These are phyloP conservation scores for Bisporella sp. DNA, from an alignment of 2,329 filamentous ascomycete species.

Conservation along the genomic window DNA sequence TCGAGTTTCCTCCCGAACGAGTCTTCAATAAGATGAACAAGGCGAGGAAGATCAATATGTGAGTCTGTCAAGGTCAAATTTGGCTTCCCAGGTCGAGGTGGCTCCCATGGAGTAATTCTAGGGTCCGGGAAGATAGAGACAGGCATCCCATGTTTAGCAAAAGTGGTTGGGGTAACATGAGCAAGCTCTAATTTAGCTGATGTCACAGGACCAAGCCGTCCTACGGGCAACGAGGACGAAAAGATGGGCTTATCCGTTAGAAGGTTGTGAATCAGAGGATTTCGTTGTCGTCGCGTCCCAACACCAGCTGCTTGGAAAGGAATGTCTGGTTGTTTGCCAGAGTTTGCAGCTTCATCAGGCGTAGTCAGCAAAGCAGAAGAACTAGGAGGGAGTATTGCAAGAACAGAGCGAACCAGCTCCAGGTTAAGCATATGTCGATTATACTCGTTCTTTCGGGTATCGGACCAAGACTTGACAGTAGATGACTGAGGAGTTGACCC, in stretches of 20 bases:
- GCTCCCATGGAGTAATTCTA: slow-evolving; percentile 56
- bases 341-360: slow-evolving; percentile 67
- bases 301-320: slow-evolving; percentile 30
- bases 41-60: slow-evolving; percentile 72
- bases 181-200: slow-evolving; percentile 12
- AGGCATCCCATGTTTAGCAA: slow-evolving; percentile 87
- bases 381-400: slow-evolving; percentile 72
- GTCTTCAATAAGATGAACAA: slow-evolving; percentile 86
- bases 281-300: slow-evolving; percentile 52
- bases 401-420: slow-evolving; percentile 58
- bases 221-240: slow-evolving; percentile 80
- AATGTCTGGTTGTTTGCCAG: slow-evolving; percentile 24
- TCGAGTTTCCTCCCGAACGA: slow-evolving; percentile 85
- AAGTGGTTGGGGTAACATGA: slow-evolving; percentile 54
- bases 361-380: slow-evolving; percentile 88
- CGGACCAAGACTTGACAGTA: not conserved
- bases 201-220: slow-evolving; percentile 42
- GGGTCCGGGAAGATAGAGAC: slow-evolving; percentile 76
- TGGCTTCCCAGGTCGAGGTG: slow-evolving; percentile 50
- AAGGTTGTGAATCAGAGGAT: slow-evolving; percentile 91
- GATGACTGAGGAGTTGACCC: not conserved
- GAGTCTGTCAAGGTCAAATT: slow-evolving; percentile 70
- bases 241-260: slow-evolving; percentile 90
- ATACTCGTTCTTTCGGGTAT: slow-evolving; percentile 8
- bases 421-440: slow-evolving; percentile 62